Percentiles rank a stretch among this genome's conserved stretches.
These are phyloP conservation scores for Fraxinus dipetala DNA, from an alignment of 305 asterid species.

Conservation along the genomic window DNA sequence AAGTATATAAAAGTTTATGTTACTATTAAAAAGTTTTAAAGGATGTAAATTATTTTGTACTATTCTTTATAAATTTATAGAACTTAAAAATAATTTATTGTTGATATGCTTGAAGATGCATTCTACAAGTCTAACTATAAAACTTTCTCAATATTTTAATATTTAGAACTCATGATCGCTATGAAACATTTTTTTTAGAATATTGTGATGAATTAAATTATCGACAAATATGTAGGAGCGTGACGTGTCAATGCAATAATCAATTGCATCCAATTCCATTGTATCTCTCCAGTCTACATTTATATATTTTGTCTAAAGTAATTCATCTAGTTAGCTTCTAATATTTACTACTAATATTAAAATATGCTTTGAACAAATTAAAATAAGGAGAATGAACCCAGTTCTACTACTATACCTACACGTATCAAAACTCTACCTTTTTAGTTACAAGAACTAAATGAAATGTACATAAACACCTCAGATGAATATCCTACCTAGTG, in stretches of 20 bases:
- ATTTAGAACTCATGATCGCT: neutral
- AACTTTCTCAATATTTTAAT: neutral
- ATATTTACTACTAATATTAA: neutral
- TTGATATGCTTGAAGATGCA: neutral
- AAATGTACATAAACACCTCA: neutral
- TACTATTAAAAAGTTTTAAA: neutral
- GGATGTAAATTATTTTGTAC: neutral
- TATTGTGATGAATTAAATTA: neutral
- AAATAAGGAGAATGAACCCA: neutral
- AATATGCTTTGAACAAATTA: neutral
- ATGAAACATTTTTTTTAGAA: neutral
- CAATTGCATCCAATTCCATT: neutral
- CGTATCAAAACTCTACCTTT: neutral
- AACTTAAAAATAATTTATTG: too few species aligned
- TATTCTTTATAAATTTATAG: neutral
- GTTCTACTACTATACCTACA: neutral
- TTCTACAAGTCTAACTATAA: neutral
- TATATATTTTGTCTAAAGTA: neutral
- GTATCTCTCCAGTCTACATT: neutral
- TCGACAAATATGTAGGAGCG: neutral
- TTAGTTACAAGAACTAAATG: neutral
- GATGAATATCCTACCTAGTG: neutral
- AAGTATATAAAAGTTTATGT: neutral
- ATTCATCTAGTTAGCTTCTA: neutral
- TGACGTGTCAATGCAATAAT: neutral